phyloP scores from a whole-genome alignment of 2,329 filamentous ascomycete species.

The Macrophomina pseudophaseolina region DNA sequence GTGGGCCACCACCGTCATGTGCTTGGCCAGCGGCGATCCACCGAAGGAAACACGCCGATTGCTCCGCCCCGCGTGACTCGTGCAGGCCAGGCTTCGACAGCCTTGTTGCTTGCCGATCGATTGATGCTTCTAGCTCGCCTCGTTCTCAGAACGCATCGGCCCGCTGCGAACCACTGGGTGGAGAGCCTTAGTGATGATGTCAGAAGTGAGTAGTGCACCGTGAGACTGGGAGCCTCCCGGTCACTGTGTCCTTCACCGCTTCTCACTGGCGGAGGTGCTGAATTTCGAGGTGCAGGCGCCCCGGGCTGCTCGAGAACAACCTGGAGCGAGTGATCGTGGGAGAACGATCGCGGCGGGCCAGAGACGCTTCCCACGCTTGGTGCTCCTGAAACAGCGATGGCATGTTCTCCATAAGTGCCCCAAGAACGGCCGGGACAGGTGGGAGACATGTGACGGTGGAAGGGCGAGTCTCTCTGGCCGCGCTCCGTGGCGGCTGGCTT shows the following conservation, averaged over 20 bases:
- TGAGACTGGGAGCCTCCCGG: neutral
- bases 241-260: slow-evolving; percentile 1
- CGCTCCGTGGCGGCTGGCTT: too few relatives aligned
- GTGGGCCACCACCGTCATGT: slow-evolving; percentile 13
- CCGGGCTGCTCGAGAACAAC: neutral
- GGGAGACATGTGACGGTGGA: too few relatives aligned
- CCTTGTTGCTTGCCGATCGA: slow-evolving; percentile 9
- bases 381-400: neutral
- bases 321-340: neutral
- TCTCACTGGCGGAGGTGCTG: neutral
- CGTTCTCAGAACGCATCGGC: slow-evolving; percentile 13
- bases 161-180: slow-evolving; percentile 18
- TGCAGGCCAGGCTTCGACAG: neutral
- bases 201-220: neutral
- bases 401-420: too few relatives aligned
- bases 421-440: too few relatives aligned
- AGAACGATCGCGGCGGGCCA: neutral
- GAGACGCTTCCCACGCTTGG: neutral
- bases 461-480: too few relatives aligned
- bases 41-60: slow-evolving; percentile 11
- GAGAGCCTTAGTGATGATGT: neutral
- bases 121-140: neutral
- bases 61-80: slow-evolving; percentile 19
- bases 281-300: slow-evolving; percentile 3
- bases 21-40: slow-evolving; percentile 6